Evolutionary conservation across 2,329 filamentous ascomycete genomes (phyloP).

Genomic region (Neonectria ditissima): DNA sequence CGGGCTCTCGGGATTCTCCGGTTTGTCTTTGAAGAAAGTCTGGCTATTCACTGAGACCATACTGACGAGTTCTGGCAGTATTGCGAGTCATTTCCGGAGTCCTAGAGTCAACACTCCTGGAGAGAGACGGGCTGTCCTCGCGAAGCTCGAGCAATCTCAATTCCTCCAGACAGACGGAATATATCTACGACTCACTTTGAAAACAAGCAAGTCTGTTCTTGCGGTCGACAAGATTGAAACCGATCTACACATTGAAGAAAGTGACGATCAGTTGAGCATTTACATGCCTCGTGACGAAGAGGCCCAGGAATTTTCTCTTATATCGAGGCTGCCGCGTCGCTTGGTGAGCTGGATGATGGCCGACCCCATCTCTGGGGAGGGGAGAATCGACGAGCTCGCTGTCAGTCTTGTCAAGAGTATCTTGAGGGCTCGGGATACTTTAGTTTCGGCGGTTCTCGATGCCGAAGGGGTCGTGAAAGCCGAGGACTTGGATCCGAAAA

Average conservation of each 20-base stretch:
- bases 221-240: neutral
- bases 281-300: conserved; percentile 34
- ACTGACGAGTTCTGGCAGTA: neutral
- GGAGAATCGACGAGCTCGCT: conserved; percentile 31
- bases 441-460: conserved; percentile 15
- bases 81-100: conserved; percentile 38
- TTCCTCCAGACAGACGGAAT: conserved; percentile 5
- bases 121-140: conserved; percentile 13
- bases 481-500: neutral
- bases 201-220: neutral
- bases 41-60: accelerated
- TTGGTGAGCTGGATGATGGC: conserved; percentile 42
- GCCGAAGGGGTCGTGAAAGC: conserved; percentile 7
- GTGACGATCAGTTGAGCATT: conserved; percentile 28
- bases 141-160: conserved; percentile 13
- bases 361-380: conserved; percentile 23
- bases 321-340: conserved; percentile 34
- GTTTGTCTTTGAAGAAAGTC: conserved; percentile 12
- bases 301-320: conserved; percentile 35
- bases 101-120: conserved; percentile 22
- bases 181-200: neutral
- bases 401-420: conserved; percentile 34
- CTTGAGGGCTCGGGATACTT: conserved; percentile 14
- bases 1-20: conserved; percentile 35
- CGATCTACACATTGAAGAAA: conserved; percentile 22